Evolutionary conservation across 768 basidiomycete genomes (phyloP).

Genomic region (Scleroderma bovista): DNA sequence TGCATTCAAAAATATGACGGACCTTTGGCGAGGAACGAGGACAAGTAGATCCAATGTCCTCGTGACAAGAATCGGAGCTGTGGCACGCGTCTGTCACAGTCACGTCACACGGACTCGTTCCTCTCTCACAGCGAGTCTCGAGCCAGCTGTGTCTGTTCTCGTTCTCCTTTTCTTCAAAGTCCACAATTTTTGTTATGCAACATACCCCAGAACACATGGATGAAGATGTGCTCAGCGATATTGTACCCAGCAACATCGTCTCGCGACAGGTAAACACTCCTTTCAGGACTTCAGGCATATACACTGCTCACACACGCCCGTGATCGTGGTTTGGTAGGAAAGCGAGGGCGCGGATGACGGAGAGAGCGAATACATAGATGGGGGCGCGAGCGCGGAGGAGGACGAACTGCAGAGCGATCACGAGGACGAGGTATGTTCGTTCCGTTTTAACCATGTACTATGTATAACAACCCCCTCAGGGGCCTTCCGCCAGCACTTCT

Average conservation of each 20-base stretch:
- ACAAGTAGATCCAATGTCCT: too few species aligned
- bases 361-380: conserved; percentile 63
- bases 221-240: conserved; percentile 86
- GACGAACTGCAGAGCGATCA: conserved; percentile 58
- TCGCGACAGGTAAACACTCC: conserved; percentile 65
- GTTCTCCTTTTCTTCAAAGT: background rate
- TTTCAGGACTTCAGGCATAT: background rate
- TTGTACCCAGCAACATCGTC: conserved; percentile 87
- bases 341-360: conserved; percentile 70
- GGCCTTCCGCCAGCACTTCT: conserved; percentile 16
- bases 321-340: conserved; percentile 33
- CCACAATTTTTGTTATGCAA: conserved; percentile 4
- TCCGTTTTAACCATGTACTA: background rate
- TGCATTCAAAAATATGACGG: too few species aligned
- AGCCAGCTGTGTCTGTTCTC: too few species aligned
- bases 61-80: too few species aligned
- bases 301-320: conserved; percentile 6
- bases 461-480: conserved; percentile 8
- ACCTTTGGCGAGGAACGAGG: too few species aligned
- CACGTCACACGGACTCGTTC: background rate
- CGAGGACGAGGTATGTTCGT: conserved; percentile 32
- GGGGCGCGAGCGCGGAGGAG: conserved; percentile 49
- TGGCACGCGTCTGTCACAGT: too few species aligned
- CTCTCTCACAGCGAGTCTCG: background rate
- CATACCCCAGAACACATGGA: conserved; percentile 30